A percentile compares a stretch with the other conserved stretches of the same genome.
Conservation (phyloP, 164 flowering plant species). For the Protea cynaroides region DNA sequence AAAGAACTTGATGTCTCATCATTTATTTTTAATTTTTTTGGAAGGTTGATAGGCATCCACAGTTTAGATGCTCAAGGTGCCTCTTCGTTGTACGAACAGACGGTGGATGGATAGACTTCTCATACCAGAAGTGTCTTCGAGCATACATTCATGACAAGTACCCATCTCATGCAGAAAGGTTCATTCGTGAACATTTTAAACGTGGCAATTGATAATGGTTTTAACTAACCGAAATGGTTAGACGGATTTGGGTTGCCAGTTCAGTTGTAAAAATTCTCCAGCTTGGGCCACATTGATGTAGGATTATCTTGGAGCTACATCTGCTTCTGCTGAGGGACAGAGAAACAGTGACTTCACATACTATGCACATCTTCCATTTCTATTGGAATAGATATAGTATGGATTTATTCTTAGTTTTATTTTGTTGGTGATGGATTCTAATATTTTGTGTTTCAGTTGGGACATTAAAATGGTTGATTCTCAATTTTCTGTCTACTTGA, state of each 20-base stretch:
- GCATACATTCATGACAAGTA: conserved; percentile 70
- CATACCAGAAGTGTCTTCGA: conserved; percentile 83
- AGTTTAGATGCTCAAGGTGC: conserved; percentile 66
- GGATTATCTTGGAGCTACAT: not conserved
- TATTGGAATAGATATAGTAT: not conserved
- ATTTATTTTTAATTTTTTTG: conserved; percentile 1
- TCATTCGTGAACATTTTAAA: conserved; percentile 57
- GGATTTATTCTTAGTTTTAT: not conserved
- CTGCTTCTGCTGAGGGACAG: not conserved
- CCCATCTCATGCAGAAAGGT: conserved; percentile 71
- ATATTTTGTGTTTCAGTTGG: not conserved
- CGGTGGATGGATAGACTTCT: conserved; percentile 87
- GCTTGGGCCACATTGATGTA: not conserved
- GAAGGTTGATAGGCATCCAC: conserved; percentile 90
- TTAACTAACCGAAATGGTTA: not conserved
- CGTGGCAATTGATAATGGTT: conserved; percentile 29
- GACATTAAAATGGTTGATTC: not conserved
- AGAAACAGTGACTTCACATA: not conserved
- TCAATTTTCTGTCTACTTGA: not conserved
- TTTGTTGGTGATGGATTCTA: not conserved
- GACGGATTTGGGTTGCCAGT: not conserved
- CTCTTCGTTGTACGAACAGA: conserved; percentile 77
- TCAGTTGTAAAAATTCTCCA: not conserved
- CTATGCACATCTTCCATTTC: not conserved
- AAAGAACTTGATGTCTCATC: not conserved